Evolutionary conservation across 768 basidiomycete species (phyloP), one percentile per base, ranked within the genome.

Genomic region (Suillus bovinus): DNA sequence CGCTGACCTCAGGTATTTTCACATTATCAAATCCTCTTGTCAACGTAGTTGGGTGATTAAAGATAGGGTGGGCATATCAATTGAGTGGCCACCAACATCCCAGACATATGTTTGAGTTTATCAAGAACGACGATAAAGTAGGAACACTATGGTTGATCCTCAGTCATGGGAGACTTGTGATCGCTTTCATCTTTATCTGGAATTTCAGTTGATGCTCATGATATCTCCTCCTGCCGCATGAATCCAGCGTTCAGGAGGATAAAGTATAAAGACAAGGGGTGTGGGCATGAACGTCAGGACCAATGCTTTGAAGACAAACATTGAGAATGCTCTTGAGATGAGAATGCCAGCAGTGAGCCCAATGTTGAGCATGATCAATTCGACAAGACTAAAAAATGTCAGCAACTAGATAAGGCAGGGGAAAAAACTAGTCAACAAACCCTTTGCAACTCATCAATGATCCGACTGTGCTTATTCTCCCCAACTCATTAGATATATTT

Each of bases 361-460:
- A n/a, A n/a, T n/a, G n/a, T n/a, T n/a, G n/a, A n/a, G n/a, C n/a
- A n/a, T n/a, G n/a, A 99, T 97, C 52, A 98, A 79, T 69, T 97
- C 96, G 11, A 98, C 93, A 5, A 97, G 81, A 47, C 91, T 92
- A 17, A 4, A 33, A n/a, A 38, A n/a, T 68, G 64, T 58, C 31
- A 61, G 3, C 2, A n/a, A 10, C 20, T n/a, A 62, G 57, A 41
- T 38, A 63, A 17, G 39, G 0, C 33, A 0, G 33, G 49, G 59
- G 41, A 10, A 83, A 33, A n/a, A n/a, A n/a, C 24, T 31, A 13
- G 49, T 42, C 54, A 63, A 90, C 80, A 41, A 62, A 90, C 91
- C 94, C 95, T 81, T 99, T 96, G 72, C 95, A 96, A 72, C 86
- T 90, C 96, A 99, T 98, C 46, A 99, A 76, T 24, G 91, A 88